Base-by-base conservation (phyloP, 2,329 filamentous ascomycete genomes). In the Aspergillus jensenii region DNA sequence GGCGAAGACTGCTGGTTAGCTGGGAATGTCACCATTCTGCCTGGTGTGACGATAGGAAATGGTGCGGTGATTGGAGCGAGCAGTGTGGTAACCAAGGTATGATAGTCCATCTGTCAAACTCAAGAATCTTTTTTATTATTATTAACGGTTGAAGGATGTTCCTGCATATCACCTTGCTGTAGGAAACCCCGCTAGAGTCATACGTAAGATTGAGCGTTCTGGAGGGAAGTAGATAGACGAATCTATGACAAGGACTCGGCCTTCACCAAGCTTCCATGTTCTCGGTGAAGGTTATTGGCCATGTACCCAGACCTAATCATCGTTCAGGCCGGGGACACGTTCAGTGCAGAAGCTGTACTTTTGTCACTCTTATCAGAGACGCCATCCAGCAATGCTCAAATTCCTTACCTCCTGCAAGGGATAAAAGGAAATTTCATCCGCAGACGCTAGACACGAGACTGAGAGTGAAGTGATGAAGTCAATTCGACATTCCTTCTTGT, bases 1-100 rank as follows among this genome's bases (percentile, higher is more conserved):
- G 90, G 88, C 0, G 87, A 91, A 62, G 91, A 96, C 76, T 90
- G 90, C 74, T 91, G 90, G 90, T 75, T 93, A 31, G 90, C 87
- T 1, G 89, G 89, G 0, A 88, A 87, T 67, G 86, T 86, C 5
- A 84, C 81, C 21, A 84, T 96, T 17, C 77, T 93, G 44, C 86
- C 90, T 0, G 91, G 91, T 0, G 86, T 96, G 23, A 93, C 83
- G 1, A 88, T 96, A 62, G 91, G 92, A 0, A 81, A 82, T 55
- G 91, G 91, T 0, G 81, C 79, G 4, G 90, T 87, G 0, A 82
- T 96, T 59, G 92, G 90, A 1, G 91, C 92, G 1, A 90, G 89
- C 1, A 91, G 88, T 70, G 90, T 96, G 4, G 91, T 96, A 23
- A 95, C 90, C 2, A 95, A 88, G 77, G 81, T 81, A 63, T 48